Evolutionary conservation across 2,329 filamentous ascomycete species (phyloP).

Genomic region (Elsinoe arachidis): DNA sequence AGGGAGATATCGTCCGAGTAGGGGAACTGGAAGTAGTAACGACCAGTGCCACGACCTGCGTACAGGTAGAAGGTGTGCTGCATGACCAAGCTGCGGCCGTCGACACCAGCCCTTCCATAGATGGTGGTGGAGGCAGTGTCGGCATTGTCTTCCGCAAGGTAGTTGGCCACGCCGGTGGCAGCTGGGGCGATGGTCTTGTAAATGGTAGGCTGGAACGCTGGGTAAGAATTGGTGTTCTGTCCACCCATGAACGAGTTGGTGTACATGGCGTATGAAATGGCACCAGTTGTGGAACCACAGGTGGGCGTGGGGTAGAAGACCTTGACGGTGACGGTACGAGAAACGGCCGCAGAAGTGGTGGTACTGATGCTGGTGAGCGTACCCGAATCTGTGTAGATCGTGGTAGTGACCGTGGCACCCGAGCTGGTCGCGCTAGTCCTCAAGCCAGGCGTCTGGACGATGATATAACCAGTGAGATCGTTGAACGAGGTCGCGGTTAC

Average conservation of each 20-base stretch:
- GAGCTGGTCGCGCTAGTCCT: not conserved
- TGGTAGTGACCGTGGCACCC: not conserved
- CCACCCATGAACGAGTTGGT: slow-evolving; percentile 13
- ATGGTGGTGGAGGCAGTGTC: slow-evolving; percentile 10
- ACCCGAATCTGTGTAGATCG: not conserved
- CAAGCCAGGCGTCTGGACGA: slow-evolving; percentile 13
- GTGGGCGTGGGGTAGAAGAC: not conserved
- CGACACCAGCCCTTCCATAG: not conserved
- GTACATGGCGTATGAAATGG: slow-evolving; percentile 4
- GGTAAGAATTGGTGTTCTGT: slow-evolving; percentile 14
- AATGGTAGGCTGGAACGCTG: slow-evolving; percentile 12
- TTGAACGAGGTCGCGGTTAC: slow-evolving; percentile 11
- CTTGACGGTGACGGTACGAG: not conserved
- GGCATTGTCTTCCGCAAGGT: slow-evolving; percentile 16
- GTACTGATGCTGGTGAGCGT: not conserved
- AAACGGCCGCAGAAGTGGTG: not conserved
- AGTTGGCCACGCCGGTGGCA: slow-evolving; percentile 13
- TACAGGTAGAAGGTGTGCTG: slow-evolving; percentile 17
- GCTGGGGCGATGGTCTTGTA: slow-evolving; percentile 15
- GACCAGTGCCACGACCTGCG: slow-evolving; percentile 14
- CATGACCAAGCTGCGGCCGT: slow-evolving; percentile 13
- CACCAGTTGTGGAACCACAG: not conserved
- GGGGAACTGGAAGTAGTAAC: slow-evolving; percentile 17
- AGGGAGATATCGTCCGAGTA: slow-evolving; percentile 16
- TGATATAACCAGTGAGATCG: slow-evolving; percentile 13